Conservation (phyloP, 192 early-diverging fungal species). For the Cladochytrium replicatum region DNA sequence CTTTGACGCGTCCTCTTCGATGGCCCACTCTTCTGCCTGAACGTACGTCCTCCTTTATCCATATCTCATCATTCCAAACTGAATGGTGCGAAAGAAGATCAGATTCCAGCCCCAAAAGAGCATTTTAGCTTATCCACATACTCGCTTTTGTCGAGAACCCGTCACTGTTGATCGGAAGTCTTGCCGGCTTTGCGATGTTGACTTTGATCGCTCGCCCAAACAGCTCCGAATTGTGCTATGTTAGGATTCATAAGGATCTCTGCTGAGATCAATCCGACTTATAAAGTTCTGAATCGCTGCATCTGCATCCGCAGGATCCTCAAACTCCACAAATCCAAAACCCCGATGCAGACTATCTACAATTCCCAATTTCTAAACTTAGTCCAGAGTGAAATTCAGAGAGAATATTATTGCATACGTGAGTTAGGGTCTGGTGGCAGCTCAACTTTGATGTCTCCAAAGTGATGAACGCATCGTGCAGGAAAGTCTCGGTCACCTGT, state of each 20-base stretch:
- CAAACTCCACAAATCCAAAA: slow-evolving; percentile 94
- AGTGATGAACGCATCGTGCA: slow-evolving; percentile 85
- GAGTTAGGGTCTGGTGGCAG: slow-evolving; percentile 73
- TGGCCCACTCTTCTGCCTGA: slow-evolving; percentile 8
- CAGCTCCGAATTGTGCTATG: slow-evolving; percentile 70
- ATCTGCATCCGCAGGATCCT: slow-evolving; percentile 64
- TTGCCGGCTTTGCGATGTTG: slow-evolving; percentile 62
- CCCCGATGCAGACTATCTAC: slow-evolving; percentile 64
- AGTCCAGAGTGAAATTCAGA: neutral
- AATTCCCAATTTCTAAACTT: slow-evolving; percentile 1
- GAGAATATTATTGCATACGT: slow-evolving; percentile 28
- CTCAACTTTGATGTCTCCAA: slow-evolving; percentile 88
- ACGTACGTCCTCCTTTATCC: slow-evolving; percentile 24
- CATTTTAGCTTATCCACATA: too few relatives aligned
- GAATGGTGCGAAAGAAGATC: neutral
- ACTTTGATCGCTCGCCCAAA: slow-evolving; percentile 84
- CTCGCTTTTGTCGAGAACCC: too few relatives aligned
- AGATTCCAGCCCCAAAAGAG: too few relatives aligned
- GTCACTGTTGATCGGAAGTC: too few relatives aligned
- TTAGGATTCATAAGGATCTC: neutral
- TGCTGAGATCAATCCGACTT: slow-evolving; percentile 16
- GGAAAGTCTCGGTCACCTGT: slow-evolving; percentile 63
- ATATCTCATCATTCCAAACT: slow-evolving; percentile 36
- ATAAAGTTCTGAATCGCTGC: slow-evolving; percentile 97
- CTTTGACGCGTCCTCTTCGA: slow-evolving; percentile 6